Evolutionary conservation across 768 basidiomycete species (phyloP), one percentile per base, ranked within the genome.

Genomic region (Phanerochaete sordida): DNA sequence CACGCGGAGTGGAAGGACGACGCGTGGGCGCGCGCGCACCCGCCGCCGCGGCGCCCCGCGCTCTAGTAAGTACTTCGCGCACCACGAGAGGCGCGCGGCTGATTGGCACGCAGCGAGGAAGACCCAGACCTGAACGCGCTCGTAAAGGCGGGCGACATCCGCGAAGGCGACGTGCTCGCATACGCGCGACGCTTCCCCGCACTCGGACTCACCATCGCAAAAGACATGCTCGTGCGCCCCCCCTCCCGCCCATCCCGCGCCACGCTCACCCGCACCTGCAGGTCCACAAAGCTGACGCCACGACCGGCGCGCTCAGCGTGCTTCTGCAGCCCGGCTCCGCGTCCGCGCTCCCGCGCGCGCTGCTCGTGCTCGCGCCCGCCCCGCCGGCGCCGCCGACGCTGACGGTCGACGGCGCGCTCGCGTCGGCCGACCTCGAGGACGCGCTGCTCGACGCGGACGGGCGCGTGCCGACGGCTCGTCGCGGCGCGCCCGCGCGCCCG

Each of bases 1-100:
- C 78, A 82, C 30, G 84, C 79, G 13, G 76, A 81, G 39, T 86
- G 84, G 84, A 87, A 87, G 65, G 85, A 87, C 65, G 82, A 86
- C 33, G 77, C 75, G 33, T 87, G 85, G 85, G 77, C 78, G 50
- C 70, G 69, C 39, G 78, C 80, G 5, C 79, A 84, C 56, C 67
- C 39, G 54, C 60, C 54, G 26, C 28, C 15, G 21, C 49, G 37
- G 47, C 54, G 19, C n/a, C n/a, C 56, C 7, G 28, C 7, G 9
- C n/a, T 43, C 16, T 9, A 31, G 56, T 57, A 21, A 26, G 56
- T 16, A 53, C 19, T 47, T 30, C 52, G 24, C 3, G 44, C n/a
- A 21, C 52, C 33, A 8, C 45, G 31, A 23, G 23, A 49, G n/a
- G 48, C 21, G 27, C 35, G 30, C 24, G 60, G 30, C 24, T 21